Evolutionary conservation across 768 basidiomycete species (phyloP), one percentile per base, ranked within the genome.

Genomic region (Amanita molliuscula): DNA sequence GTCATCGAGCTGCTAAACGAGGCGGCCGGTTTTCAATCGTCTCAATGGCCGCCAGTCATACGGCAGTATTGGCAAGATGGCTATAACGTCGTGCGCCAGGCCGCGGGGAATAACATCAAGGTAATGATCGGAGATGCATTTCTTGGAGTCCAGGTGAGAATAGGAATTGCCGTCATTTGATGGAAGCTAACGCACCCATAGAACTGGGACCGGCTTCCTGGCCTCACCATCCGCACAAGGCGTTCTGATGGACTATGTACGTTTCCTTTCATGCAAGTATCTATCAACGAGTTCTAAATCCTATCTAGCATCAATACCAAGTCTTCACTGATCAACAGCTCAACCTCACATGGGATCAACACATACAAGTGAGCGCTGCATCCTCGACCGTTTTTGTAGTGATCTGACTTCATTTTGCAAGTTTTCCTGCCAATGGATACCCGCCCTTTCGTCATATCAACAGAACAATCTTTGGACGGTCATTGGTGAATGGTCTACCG

Each of bases 401-500:
- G 16, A 15, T 10, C n/a, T 50, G 6, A 46, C 23, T 4, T 29
- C 7, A 13, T 18, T 6, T 18, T 37, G 40, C 25, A 47, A 73
- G 76, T 79, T 71, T 49, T 78, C 79, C 0, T 88, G 86, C 60
- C 67, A 67, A 33, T 68, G 74, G 48, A 69, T 71, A 10, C 59
- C 68, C 23, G 67, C 58, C 42, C 68, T 84, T 16, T 62, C 69
- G 3, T 53, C 62, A 2, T 85, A 69, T 58, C 70, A 78, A 5
- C 52, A 68, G 4, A 63, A 67, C 8, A 81, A 82, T 54, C 67
- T 89, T 28, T 88, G 81, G 81, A 88, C 84, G 2, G 68, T 88
- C 26, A 70, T 82, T 10, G 87, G 88, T 20, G 89, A 92, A 70
- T 92, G 85, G 81, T 84, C 84, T 13, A 79, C 73, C 18, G 80